Evolutionary conservation across 2,329 filamentous ascomycete species (phyloP).

Genomic region (Tolypocladium endophyticum): DNA sequence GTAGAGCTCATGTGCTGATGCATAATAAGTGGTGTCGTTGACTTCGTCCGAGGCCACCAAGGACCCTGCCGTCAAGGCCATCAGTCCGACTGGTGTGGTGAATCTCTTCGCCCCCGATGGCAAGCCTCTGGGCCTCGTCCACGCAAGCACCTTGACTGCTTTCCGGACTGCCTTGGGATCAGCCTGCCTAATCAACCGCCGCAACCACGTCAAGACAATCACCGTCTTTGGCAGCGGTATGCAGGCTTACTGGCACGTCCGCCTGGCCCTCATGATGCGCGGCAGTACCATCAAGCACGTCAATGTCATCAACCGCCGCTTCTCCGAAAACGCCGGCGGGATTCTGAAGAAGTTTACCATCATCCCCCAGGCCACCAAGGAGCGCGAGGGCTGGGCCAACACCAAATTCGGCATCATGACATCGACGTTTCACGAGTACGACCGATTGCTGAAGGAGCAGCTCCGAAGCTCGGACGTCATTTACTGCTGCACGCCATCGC

Average conservation of each 20-base stretch:
- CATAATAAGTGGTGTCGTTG: slow-evolving; percentile 48
- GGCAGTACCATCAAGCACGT: slow-evolving; percentile 63
- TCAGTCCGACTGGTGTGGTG: slow-evolving; percentile 53
- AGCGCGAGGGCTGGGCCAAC: slow-evolving; percentile 50
- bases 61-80: slow-evolving; percentile 18
- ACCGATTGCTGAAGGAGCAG: slow-evolving; percentile 57
- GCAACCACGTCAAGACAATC: slow-evolving; percentile 61
- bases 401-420: slow-evolving; percentile 62
- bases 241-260: slow-evolving; percentile 92
- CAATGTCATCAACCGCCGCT: slow-evolving; percentile 71
- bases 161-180: slow-evolving; percentile 71
- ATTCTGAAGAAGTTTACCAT: slow-evolving; percentile 38
- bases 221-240: slow-evolving; percentile 80
- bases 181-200: slow-evolving; percentile 53
- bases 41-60: slow-evolving; percentile 27
- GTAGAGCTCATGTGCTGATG: neutral
- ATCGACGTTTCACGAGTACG: slow-evolving; percentile 57
- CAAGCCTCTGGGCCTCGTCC: slow-evolving; percentile 54
- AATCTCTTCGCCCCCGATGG: slow-evolving; percentile 58
- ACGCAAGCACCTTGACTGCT: slow-evolving; percentile 64
- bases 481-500: slow-evolving; percentile 78
- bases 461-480: slow-evolving; percentile 68
- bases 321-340: slow-evolving; percentile 44
- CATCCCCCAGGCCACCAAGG: slow-evolving; percentile 32
- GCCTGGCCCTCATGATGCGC: slow-evolving; percentile 67